Evolutionary conservation across 345 rosid species (phyloP).

Genomic region (Arabidopsis arenosa): DNA sequence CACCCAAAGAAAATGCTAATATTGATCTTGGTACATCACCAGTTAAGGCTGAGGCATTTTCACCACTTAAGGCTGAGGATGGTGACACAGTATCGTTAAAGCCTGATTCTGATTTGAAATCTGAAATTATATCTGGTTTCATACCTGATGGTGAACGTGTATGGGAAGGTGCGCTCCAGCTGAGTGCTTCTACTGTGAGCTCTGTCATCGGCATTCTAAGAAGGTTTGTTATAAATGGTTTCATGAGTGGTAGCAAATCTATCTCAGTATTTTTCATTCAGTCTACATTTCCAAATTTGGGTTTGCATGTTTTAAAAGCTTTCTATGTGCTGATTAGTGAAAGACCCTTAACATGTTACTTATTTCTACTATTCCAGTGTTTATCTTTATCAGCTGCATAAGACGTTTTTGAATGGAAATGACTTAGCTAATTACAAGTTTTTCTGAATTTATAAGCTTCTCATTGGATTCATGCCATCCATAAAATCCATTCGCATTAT

Average conservation of each 20-base stretch:
- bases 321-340: background rate
- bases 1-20: slow-evolving; percentile 43
- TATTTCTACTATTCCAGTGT: background rate
- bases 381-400: slow-evolving; percentile 18
- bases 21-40: slow-evolving; percentile 36
- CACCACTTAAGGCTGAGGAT: slow-evolving; percentile 42
- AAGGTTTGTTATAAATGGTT: slow-evolving; percentile 55
- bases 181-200: no score
- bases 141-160: slow-evolving; percentile 55
- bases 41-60: slow-evolving; percentile 25
- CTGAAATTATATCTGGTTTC: slow-evolving; percentile 31
- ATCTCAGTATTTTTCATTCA: background rate
- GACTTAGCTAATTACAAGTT: background rate
- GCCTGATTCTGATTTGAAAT: slow-evolving; percentile 27
- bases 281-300: background rate
- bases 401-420: background rate
- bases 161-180: slow-evolving; percentile 85
- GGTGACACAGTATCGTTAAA: slow-evolving; percentile 32
- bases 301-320: background rate
- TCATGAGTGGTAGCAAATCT: slow-evolving; percentile 5
- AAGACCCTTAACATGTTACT: background rate
- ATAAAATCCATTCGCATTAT: background rate
- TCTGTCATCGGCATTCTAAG: slow-evolving; percentile 63
- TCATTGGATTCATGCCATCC: slow-evolving; percentile 6
- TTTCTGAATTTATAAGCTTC: slow-evolving; percentile 12